Percentiles rank a stretch among this genome's conserved stretches.
phyloP scores from a whole-genome alignment of 2,329 filamentous ascomycete species.

The Elsinoe ampelina region DNA sequence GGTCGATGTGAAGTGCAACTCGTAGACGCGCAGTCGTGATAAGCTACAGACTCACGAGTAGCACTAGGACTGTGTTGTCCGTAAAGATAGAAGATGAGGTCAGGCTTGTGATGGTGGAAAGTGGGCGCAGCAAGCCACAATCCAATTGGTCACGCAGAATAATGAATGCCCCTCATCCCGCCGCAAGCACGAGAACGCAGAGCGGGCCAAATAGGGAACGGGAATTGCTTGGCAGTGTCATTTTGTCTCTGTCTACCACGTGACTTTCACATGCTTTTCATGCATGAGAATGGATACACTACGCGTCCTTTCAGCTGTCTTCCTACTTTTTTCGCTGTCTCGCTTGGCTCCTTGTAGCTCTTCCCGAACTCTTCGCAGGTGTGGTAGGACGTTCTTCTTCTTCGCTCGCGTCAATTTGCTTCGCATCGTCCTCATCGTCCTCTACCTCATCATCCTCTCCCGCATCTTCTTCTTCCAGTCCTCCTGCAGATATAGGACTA shows the following conservation, averaged over 20 bases:
- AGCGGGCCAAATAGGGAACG: neutral
- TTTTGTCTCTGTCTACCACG: neutral
- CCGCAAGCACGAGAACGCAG: neutral
- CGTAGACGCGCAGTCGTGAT: no score
- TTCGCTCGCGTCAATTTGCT: constrained; percentile 20
- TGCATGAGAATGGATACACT: neutral
- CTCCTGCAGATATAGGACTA: constrained; percentile 19
- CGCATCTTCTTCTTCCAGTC: constrained; percentile 21
- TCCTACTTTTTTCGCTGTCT: constrained; percentile 29
- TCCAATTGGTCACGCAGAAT: constrained; percentile 4
- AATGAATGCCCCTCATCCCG: constrained; percentile 2
- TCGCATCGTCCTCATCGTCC: constrained; percentile 15
- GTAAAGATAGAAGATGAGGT: neutral
- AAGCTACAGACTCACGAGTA: no score
- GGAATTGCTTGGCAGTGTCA: neutral
- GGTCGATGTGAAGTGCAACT: no score
- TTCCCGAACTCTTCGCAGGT: constrained; percentile 28
- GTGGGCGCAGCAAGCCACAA: constrained; percentile 7
- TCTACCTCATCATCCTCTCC: constrained; percentile 17
- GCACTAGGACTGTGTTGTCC: no score
- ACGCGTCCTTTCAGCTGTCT: constrained; percentile 15
- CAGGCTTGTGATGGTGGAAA: constrained; percentile 1
- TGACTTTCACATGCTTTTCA: neutral
- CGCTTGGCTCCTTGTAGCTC: constrained; percentile 30
- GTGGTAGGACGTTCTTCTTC: constrained; percentile 18